Evolutionary conservation across 306 rosid species (phyloP).

Genomic region (Citrullus mucosospermus): DNA sequence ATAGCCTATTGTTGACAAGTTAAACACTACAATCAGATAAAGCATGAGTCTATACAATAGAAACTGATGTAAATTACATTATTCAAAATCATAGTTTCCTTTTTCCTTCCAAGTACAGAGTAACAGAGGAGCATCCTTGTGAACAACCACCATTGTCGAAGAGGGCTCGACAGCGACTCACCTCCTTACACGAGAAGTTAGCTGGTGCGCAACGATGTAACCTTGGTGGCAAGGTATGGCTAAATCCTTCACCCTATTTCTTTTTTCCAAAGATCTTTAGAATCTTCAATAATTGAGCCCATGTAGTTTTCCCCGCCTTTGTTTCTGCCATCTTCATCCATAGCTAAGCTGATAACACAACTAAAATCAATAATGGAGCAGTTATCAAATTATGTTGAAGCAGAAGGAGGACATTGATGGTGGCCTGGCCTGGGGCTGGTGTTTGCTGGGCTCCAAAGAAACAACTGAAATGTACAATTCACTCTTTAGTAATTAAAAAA

Average conservation of each 20-base stretch:
- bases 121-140: background rate
- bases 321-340: background rate
- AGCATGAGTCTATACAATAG: background rate
- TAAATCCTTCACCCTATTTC: background rate
- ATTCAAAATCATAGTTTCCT: background rate
- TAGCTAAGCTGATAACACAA: background rate
- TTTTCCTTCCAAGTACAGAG: background rate
- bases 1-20: background rate
- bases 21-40: background rate
- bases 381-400: background rate
- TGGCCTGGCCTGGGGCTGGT: background rate
- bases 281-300: background rate
- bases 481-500: background rate
- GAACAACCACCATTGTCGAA: background rate
- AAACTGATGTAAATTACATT: too few species aligned
- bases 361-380: background rate
- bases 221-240: background rate
- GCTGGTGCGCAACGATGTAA: background rate
- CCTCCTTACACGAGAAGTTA: background rate
- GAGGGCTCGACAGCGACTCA: background rate
- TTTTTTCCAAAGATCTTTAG: background rate
- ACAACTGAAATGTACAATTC: background rate
- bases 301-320: background rate
- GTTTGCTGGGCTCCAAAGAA: background rate
- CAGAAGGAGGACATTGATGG: background rate